Conservation (phyloP, 768 basidiomycete species). For the Tremella yokohamensis region DNA sequence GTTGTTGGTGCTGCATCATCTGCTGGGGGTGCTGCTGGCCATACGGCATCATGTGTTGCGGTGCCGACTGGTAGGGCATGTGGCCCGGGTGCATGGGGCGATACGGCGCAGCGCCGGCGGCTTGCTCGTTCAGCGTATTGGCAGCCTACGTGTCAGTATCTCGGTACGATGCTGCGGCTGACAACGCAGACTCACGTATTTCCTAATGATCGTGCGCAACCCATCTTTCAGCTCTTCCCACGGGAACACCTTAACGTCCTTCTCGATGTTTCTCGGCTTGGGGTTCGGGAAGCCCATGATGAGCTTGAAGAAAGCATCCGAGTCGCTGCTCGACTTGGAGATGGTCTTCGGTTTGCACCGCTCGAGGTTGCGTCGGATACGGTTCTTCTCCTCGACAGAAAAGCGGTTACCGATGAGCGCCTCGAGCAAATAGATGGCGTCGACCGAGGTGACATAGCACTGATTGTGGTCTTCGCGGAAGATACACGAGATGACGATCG, state of each 20-base stretch:
- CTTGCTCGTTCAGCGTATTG: too few relatives aligned
- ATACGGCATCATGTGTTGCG: too few relatives aligned
- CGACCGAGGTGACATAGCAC: slow-evolving; percentile 90
- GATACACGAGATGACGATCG: slow-evolving; percentile 91
- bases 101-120: too few relatives aligned
- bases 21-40: too few relatives aligned
- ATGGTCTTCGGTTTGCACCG: slow-evolving; percentile 86
- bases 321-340: slow-evolving; percentile 74
- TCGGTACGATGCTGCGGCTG: too few relatives aligned
- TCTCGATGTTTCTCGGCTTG: slow-evolving; percentile 93
- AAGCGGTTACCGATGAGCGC: slow-evolving; percentile 70
- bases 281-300: slow-evolving; percentile 96
- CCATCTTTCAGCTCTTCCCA: slow-evolving; percentile 54
- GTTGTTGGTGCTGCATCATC: too few relatives aligned
- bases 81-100: too few relatives aligned
- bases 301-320: slow-evolving; percentile 82
- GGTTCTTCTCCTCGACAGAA: slow-evolving; percentile 92
- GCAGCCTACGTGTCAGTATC: too few relatives aligned
- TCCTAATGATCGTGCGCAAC: slow-evolving; percentile 55
- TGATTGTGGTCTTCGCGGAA: slow-evolving; percentile 70
- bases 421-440: slow-evolving; percentile 90
- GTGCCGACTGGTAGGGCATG: too few relatives aligned
- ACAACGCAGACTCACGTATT: slow-evolving; percentile 50
- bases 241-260: slow-evolving; percentile 68
- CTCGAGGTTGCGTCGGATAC: slow-evolving; percentile 90